A percentile compares a stretch with the other conserved stretches of the same genome.
Conservation (phyloP, 306 rosid genomes). For the Morella rubra region DNA sequence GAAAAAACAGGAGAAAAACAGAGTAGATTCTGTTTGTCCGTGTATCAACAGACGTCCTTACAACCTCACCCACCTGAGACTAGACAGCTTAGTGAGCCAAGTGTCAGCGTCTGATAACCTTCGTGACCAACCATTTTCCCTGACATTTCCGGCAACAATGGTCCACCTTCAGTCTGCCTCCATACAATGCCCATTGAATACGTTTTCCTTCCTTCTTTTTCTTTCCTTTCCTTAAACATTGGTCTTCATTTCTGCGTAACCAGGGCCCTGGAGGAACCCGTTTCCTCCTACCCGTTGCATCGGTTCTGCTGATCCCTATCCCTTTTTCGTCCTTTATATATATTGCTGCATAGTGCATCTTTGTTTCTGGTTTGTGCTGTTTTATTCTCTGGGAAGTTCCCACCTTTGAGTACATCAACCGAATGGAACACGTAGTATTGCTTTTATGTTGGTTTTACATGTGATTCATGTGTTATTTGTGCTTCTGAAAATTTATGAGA, state of each 20-base stretch:
- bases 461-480: not conserved
- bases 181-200: not conserved
- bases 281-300: constrained; percentile 9
- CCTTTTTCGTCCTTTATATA: constrained; percentile 3
- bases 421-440: not conserved
- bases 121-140: constrained; percentile 11
- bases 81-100: constrained; percentile 14
- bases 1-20: not conserved
- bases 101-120: constrained; percentile 21
- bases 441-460: not conserved
- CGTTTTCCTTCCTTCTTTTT: not conserved
- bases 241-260: not conserved
- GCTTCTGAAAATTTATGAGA: not conserved
- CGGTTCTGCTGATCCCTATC: not conserved
- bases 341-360: constrained; percentile 13
- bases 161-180: constrained; percentile 14
- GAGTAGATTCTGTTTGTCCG: not conserved
- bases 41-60: not conserved
- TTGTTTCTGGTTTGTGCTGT: not conserved
- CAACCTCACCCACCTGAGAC: constrained; percentile 7
- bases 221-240: not conserved
- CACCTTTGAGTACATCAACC: not conserved
- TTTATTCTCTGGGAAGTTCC: not conserved
- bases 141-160: constrained; percentile 28
- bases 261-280: not conserved